Percentiles rank a stretch among this genome's conserved stretches.
Evolutionary conservation across 192 early-diverging fungal species (phyloP).

Genomic region (Coemansia sp.): DNA sequence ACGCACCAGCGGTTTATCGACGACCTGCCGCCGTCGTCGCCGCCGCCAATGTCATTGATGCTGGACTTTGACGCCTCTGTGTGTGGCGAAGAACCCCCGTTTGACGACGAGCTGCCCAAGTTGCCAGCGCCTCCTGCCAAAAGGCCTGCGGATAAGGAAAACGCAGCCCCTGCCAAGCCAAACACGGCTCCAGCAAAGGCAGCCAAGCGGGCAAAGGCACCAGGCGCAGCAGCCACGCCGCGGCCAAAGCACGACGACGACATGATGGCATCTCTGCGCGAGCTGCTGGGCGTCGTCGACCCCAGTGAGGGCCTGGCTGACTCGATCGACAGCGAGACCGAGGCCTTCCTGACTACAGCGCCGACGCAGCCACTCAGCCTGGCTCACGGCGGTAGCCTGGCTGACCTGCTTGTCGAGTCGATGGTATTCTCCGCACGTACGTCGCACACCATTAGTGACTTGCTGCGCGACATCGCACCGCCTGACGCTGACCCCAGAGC

Average conservation of each 20-base stretch:
- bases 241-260: conserved; percentile 31
- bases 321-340: conserved; percentile 50
- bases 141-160: conserved; percentile 17
- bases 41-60: conserved; percentile 28
- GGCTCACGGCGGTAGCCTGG: conserved; percentile 16
- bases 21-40: conserved; percentile 44
- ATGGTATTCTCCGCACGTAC: conserved; percentile 56
- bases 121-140: background rate
- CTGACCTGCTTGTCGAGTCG: conserved; percentile 41
- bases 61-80: conserved; percentile 8
- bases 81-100: conserved; percentile 5
- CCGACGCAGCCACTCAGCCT: conserved; percentile 21
- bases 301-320: conserved; percentile 51
- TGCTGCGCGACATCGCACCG: conserved; percentile 47
- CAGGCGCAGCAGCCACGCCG: background rate
- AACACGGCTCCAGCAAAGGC: background rate
- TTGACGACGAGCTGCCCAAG: conserved; percentile 19
- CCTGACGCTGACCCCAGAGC: conserved; percentile 15
- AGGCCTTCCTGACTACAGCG: conserved; percentile 27
- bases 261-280: conserved; percentile 44
- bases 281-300: conserved; percentile 49
- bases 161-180: conserved; percentile 1
- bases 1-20: conserved; percentile 18
- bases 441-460: conserved; percentile 53
- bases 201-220: background rate